These are phyloP conservation scores for Lomentospora prolificans DNA, from an alignment of 2,329 filamentous ascomycete genomes.

Conservation along the genomic window DNA sequence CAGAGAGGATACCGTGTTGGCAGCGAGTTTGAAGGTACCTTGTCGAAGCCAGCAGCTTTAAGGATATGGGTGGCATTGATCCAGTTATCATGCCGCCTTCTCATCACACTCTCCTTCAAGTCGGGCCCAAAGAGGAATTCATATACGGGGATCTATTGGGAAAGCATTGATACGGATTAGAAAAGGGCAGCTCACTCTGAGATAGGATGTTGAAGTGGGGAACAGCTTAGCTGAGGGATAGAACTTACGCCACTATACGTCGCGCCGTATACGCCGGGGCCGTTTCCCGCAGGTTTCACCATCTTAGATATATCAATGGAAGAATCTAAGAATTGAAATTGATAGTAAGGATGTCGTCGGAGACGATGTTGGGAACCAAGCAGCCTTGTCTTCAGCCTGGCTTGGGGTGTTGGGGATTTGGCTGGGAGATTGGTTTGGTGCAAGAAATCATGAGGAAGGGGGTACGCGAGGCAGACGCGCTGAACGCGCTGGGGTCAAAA, in stretches of 20 bases:
- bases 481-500: constrained; percentile 1
- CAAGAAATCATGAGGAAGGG: constrained; percentile 4
- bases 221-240: not conserved
- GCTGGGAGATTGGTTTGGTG: constrained; percentile 3
- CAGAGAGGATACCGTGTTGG: not conserved
- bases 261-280: constrained; percentile 53
- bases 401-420: not conserved
- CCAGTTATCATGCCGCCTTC: constrained; percentile 86
- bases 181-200: not conserved
- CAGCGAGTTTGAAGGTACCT: constrained; percentile 26
- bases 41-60: constrained; percentile 94
- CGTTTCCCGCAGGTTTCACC: constrained; percentile 32
- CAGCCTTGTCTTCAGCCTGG: constrained; percentile 3
- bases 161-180: constrained; percentile 10
- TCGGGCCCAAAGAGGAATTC: constrained; percentile 81
- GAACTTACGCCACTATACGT: constrained; percentile 58
- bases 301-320: constrained; percentile 24
- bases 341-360: not conserved
- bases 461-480: constrained; percentile 8
- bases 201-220: too few relatives aligned
- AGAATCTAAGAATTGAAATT: not conserved
- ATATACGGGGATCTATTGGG: constrained; percentile 75
- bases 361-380: not conserved
- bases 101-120: constrained; percentile 83
- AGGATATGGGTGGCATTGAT: constrained; percentile 99